phyloP scores from a whole-genome alignment of 805 yeast genomes.

The Barnettozyma siamensis region DNA sequence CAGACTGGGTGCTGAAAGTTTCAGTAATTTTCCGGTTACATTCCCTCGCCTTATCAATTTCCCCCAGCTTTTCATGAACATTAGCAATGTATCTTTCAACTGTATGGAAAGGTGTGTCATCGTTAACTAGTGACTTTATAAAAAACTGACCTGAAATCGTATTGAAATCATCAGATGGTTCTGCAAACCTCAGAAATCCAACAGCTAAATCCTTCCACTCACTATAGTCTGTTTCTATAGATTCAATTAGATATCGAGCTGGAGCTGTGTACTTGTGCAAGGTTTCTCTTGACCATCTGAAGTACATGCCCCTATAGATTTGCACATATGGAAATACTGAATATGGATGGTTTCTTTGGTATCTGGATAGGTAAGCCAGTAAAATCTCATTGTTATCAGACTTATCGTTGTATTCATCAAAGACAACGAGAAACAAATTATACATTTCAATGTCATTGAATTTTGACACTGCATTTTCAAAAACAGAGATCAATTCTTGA shows the following conservation, averaged over 20 bases:
- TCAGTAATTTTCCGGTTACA: conserved; percentile 24
- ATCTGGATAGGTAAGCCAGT: background rate
- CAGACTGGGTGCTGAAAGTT: conserved; percentile 31
- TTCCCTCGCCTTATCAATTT: conserved; percentile 26
- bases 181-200: conserved; percentile 7
- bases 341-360: conserved; percentile 10
- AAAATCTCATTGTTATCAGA: background rate
- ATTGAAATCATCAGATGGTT: background rate
- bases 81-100: conserved; percentile 38
- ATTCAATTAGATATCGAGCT: background rate
- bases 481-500: conserved; percentile 2
- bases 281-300: background rate
- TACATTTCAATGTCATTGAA: conserved; percentile 10
- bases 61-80: conserved; percentile 28
- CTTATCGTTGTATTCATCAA: conserved; percentile 8
- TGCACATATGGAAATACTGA: conserved; percentile 12
- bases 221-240: conserved; percentile 14
- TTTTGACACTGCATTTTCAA: conserved; percentile 13
- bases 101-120: conserved; percentile 33
- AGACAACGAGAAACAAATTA: conserved; percentile 8
- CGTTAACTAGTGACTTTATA: conserved; percentile 3
- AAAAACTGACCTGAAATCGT: background rate
- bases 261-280: background rate
- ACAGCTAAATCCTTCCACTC: conserved; percentile 32
- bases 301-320: conserved; percentile 7